Conservation (phyloP, 192 early-diverging fungal species). For the Neocallimastix lanati region DNA sequence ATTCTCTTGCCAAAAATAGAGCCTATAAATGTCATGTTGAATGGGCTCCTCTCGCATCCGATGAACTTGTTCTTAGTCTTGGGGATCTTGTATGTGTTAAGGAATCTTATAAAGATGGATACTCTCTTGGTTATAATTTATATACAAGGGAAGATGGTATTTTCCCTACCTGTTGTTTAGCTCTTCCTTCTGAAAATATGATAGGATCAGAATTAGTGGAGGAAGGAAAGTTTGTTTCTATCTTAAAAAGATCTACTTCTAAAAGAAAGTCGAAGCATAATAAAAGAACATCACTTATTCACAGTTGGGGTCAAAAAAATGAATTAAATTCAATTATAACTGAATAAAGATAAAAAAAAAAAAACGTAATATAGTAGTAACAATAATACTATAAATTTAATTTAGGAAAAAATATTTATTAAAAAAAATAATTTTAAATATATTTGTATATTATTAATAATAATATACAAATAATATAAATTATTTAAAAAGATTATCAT, state of each 20-base stretch:
- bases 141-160: neutral
- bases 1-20: neutral
- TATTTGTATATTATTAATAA: too few relatives aligned
- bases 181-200: neutral
- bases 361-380: too few relatives aligned
- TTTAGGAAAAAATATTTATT: too few relatives aligned
- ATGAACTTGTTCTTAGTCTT: neutral
- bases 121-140: neutral
- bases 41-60: neutral
- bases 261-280: neutral
- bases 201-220: neutral
- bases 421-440: too few relatives aligned
- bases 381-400: too few relatives aligned
- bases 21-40: neutral
- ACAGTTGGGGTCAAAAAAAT: neutral
- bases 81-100: neutral
- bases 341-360: neutral
- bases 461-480: too few relatives aligned
- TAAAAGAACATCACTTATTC: neutral
- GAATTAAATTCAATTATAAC: neutral
- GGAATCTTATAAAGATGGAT: neutral
- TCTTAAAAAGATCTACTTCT: neutral
- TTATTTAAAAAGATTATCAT: too few relatives aligned
- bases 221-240: neutral
- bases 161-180: neutral